Base-by-base conservation (phyloP, 495 filamentous ascomycete genomes). In the Niebla homalea region DNA sequence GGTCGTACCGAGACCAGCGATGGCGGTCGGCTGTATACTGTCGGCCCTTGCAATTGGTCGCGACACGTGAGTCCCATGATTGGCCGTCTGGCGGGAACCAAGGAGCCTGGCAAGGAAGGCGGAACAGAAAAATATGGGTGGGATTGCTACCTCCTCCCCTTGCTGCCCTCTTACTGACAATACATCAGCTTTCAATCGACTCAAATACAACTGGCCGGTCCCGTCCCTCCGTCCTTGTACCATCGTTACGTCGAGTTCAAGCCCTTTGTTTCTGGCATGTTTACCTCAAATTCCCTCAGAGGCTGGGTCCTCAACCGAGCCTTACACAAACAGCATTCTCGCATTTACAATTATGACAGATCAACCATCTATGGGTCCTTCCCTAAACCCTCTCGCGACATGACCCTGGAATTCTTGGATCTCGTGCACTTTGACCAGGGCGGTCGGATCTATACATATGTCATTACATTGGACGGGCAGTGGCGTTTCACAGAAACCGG, bases 401-500 rank as follows among this genome's bases (percentile, higher is more conserved):
- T 92, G 5, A 76, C 84, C 0, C 68, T 78, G 22, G 78, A 88
- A 53, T 92, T 97, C 62, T 72, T 97, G 18, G 83, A 88, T 36
- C 83, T 95, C 65, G 84, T 79, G 1, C 87, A 94, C 52, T 85
- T 82, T 57, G 87, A 88, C 54, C 79, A 87, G 56, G 89, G 87
- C 22, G 81, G 84, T 4, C 78, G 87, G 11, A 81, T 94, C 35
- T 96, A 87, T 60, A 97, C 90, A 21, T 97, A 95, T 57, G 81
- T 96, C 12, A 69, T 97, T 5, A 94, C 88, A 0, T 72, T 96
- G 16, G 90, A 97, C 56, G 83, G 80, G 4, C 71, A 86, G 29
- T 71, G 92, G 57, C 81, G 87, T 20, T 97, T 95, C 65, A 95
- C 89, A 0, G 89, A 94, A 63, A 97, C 90, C 0, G 89, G 89